Evolutionary conservation across 108 stramenopile genomes (phyloP).

Genomic region (Pseudonitzschia multiseries): DNA sequence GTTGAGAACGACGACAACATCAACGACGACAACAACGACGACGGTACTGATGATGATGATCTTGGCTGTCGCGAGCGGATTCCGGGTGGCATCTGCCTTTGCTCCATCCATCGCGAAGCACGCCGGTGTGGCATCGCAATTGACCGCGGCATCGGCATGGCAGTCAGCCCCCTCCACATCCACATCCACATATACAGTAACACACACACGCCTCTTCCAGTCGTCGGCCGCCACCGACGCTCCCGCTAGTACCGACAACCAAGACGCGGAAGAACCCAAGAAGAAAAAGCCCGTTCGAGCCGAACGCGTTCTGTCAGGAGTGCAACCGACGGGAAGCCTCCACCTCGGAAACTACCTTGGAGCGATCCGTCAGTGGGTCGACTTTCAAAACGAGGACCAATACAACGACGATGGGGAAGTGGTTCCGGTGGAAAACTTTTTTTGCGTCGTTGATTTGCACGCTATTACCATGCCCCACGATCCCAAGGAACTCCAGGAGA

Average conservation of each 20-base stretch:
- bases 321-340: conserved; percentile 97
- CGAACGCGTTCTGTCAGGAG: conserved; percentile 90
- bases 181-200: no score
- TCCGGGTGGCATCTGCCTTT: conserved; percentile 6
- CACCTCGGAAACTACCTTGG: conserved; percentile 99
- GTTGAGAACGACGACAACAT: no score
- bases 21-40: background rate
- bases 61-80: conserved; percentile 1
- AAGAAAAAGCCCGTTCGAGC: conserved; percentile 38
- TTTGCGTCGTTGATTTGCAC: conserved; percentile 98
- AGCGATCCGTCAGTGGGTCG: conserved; percentile 97
- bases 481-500: conserved; percentile 82
- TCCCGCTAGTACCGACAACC: no score
- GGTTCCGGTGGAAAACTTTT: conserved; percentile 87
- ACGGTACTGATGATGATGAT: conserved; percentile 1
- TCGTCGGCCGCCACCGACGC: background rate
- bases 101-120: background rate
- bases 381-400: conserved; percentile 83
- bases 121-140: background rate
- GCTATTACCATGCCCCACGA: conserved; percentile 98
- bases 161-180: background rate
- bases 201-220: background rate
- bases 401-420: conserved; percentile 51
- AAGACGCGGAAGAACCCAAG: background rate
- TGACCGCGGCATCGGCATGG: background rate